These are phyloP conservation scores for Eruca vesicaria DNA, from an alignment of 441 rosid genomes.

Conservation along the genomic window DNA sequence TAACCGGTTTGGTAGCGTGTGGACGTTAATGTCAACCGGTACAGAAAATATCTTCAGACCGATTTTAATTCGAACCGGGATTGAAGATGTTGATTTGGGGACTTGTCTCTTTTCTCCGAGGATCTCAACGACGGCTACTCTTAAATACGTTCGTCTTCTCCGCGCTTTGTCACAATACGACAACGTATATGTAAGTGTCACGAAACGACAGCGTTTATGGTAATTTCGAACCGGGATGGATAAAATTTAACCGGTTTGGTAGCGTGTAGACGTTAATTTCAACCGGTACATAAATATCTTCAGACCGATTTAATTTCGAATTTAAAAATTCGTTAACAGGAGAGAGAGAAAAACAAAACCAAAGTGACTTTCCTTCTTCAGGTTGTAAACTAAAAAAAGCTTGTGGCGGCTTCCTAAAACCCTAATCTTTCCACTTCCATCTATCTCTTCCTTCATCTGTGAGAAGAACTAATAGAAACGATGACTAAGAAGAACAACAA, in stretches of 20 bases:
- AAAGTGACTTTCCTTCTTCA: neutral
- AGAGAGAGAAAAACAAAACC: neutral
- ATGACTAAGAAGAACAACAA: slow-evolving; percentile 57
- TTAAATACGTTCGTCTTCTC: neutral
- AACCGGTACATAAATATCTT: slow-evolving; percentile 31
- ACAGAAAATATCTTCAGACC: slow-evolving; percentile 16
- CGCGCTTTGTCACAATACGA: too few relatives aligned
- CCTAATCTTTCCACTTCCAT: slow-evolving; percentile 29
- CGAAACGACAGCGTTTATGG: neutral
- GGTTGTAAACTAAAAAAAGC: slow-evolving; percentile 10
- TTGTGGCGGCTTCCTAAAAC: slow-evolving; percentile 28
- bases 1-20: slow-evolving; percentile 10
- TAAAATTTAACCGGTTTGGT: slow-evolving; percentile 11
- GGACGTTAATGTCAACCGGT: slow-evolving; percentile 17
- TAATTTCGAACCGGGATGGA: neutral
- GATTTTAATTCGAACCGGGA: too few relatives aligned
- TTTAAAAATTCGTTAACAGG: neutral
- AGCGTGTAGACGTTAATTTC: neutral
- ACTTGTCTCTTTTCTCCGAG: too few relatives aligned
- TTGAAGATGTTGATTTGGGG: too few relatives aligned
- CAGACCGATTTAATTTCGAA: neutral
- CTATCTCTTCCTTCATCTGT: neutral
- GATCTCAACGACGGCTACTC: too few relatives aligned
- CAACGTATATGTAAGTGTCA: too few relatives aligned
- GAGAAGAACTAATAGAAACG: neutral